A percentile compares a stretch with the other conserved stretches of the same genome.
These are phyloP conservation scores for Hypoxylon cercidicola DNA, from an alignment of 495 filamentous ascomycete genomes.

Conservation along the genomic window DNA sequence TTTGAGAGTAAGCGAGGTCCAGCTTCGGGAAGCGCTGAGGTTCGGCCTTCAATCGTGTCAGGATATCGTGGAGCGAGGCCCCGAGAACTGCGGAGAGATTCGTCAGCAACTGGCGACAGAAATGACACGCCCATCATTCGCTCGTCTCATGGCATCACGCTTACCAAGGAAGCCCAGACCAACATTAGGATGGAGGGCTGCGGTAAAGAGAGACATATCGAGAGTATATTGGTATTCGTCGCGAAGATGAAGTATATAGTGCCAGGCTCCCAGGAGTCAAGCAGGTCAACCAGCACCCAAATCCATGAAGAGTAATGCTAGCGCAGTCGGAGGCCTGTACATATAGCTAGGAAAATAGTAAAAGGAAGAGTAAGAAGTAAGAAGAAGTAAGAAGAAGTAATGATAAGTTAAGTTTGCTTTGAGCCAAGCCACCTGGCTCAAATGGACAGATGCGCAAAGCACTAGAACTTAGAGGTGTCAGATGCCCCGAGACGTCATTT, in stretches of 20 bases:
- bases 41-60: conserved; percentile 86
- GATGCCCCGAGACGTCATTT: conserved; percentile 41
- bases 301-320: conserved; percentile 32
- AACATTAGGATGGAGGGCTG: conserved; percentile 78
- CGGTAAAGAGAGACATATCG: conserved; percentile 67
- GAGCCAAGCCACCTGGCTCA: conserved; percentile 4
- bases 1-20: conserved; percentile 78
- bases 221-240: conserved; percentile 12
- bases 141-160: conserved; percentile 18
- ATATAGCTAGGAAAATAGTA: conserved; percentile 8
- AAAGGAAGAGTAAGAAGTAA: neutral
- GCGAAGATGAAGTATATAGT: conserved; percentile 8
- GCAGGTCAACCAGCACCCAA: conserved; percentile 15
- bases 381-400: neutral
- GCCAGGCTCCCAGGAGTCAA: conserved; percentile 9
- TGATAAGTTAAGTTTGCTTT: conserved; percentile 8
- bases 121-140: neutral
- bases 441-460: conserved; percentile 8
- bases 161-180: conserved; percentile 82
- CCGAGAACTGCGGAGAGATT: conserved; percentile 72
- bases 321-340: neutral
- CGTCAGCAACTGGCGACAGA: conserved; percentile 10
- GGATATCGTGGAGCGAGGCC: conserved; percentile 86
- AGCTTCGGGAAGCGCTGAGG: conserved; percentile 82
- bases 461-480: conserved; percentile 9